Conservation (phyloP, 345 rosid species). For the Gossypium mustelinum region DNA sequence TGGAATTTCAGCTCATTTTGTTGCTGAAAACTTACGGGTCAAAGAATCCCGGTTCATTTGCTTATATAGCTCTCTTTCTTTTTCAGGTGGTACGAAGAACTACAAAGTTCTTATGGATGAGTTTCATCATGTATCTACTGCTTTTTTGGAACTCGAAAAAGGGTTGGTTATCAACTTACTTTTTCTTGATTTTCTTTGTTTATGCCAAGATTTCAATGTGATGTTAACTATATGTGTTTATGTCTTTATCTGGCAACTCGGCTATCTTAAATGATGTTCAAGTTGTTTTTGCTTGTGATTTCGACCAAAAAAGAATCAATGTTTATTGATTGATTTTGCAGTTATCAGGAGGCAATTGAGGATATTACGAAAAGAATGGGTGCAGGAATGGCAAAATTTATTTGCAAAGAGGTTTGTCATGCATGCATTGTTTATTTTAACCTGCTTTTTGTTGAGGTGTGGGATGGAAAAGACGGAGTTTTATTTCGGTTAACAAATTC, state of each 20-base stretch:
- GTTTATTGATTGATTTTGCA: slow-evolving; percentile 26
- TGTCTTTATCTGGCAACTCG: neutral
- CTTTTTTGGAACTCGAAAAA: slow-evolving; percentile 77
- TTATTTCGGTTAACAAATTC: neutral
- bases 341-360: slow-evolving; percentile 80
- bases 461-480: neutral
- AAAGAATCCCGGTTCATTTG: slow-evolving; percentile 9
- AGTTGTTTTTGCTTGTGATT: neutral
- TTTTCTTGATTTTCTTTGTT: neutral
- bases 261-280: neutral
- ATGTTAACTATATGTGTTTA: neutral
- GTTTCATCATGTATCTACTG: slow-evolving; percentile 75
- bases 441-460: neutral
- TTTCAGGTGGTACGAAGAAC: slow-evolving; percentile 76
- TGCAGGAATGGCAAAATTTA: slow-evolving; percentile 94
- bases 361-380: slow-evolving; percentile 85
- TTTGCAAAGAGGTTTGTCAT: slow-evolving; percentile 77
- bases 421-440: slow-evolving; percentile 7
- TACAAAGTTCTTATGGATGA: slow-evolving; percentile 91
- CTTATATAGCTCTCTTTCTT: slow-evolving; percentile 17
- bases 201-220: neutral
- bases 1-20: neutral
- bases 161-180: slow-evolving; percentile 37
- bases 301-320: neutral
- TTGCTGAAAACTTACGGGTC: neutral